Evolutionary conservation across 441 rosid species (phyloP).

Genomic region (Populus hybrid): DNA sequence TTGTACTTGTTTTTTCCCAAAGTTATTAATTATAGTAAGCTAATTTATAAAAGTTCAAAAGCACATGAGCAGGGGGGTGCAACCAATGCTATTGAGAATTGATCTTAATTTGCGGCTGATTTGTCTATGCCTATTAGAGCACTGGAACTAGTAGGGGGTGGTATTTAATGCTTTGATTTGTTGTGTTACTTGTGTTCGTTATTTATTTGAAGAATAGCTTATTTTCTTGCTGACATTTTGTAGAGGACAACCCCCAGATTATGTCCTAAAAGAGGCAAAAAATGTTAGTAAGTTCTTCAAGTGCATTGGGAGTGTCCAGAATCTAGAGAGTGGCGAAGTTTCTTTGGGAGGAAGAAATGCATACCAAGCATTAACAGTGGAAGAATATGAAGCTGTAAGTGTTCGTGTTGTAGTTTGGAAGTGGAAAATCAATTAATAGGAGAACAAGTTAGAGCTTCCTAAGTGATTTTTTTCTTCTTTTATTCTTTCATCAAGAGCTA

Average conservation of each 20-base stretch:
- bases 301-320: constrained; percentile 78
- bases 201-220: background rate
- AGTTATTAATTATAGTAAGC: background rate
- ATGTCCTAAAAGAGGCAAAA: constrained; percentile 91
- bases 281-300: constrained; percentile 85
- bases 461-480: background rate
- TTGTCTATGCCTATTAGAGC: background rate
- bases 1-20: background rate
- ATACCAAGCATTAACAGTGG: constrained; percentile 73
- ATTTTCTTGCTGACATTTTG: constrained; percentile 31
- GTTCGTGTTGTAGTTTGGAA: constrained; percentile 16
- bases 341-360: constrained; percentile 59
- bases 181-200: background rate
- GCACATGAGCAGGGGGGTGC: background rate
- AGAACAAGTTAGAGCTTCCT: background rate
- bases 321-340: constrained; percentile 55
- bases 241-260: constrained; percentile 98
- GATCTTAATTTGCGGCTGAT: background rate
- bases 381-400: constrained; percentile 97
- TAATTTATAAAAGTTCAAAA: background rate
- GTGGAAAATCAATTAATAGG: constrained; percentile 9
- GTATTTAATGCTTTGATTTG: background rate
- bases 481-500: background rate
- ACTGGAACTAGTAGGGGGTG: background rate
- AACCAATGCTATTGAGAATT: background rate